phyloP scores from a whole-genome alignment of 2,329 filamentous ascomycete species.

The Colletotrichum spinosum region DNA sequence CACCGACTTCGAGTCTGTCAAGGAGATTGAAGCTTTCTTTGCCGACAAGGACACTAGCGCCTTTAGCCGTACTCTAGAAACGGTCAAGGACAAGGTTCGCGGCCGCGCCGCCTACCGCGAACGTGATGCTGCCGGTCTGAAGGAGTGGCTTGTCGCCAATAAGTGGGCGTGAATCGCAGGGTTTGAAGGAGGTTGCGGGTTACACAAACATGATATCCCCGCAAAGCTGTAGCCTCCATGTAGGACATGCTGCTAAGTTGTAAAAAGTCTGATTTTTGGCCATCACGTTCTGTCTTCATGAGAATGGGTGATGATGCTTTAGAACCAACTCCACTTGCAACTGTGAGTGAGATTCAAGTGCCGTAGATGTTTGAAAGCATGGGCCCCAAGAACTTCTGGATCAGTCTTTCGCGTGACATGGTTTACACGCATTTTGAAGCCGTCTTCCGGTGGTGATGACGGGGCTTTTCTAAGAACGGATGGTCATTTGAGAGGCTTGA shows the following conservation, averaged over 20 bases:
- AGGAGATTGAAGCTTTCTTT: slow-evolving; percentile 89
- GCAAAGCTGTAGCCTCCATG: slow-evolving; percentile 23
- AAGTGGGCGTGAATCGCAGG: slow-evolving; percentile 48
- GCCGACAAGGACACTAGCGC: slow-evolving; percentile 84
- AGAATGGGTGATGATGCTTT: too few species aligned
- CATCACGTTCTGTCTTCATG: too few species aligned
- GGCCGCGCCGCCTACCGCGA: slow-evolving; percentile 85
- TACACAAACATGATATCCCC: background rate
- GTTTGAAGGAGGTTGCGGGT: background rate
- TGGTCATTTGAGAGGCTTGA: too few species aligned
- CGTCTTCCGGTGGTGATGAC: too few species aligned
- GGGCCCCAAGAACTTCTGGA: too few species aligned
- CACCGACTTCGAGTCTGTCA: slow-evolving; percentile 73
- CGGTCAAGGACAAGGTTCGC: slow-evolving; percentile 86
- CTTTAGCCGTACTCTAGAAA: slow-evolving; percentile 87
- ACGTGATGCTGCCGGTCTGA: slow-evolving; percentile 77
- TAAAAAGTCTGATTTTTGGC: background rate
- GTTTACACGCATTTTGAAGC: too few species aligned
- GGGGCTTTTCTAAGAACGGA: too few species aligned
- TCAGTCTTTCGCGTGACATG: too few species aligned
- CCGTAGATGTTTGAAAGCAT: too few species aligned
- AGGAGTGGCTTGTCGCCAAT: slow-evolving; percentile 80
- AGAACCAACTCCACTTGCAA: too few species aligned
- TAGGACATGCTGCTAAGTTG: background rate
- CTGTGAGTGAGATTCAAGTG: too few species aligned